Evolutionary conservation across 768 basidiomycete species (phyloP), one percentile per base, ranked within the genome.

Genomic region (Pleurotus tuber-regium): DNA sequence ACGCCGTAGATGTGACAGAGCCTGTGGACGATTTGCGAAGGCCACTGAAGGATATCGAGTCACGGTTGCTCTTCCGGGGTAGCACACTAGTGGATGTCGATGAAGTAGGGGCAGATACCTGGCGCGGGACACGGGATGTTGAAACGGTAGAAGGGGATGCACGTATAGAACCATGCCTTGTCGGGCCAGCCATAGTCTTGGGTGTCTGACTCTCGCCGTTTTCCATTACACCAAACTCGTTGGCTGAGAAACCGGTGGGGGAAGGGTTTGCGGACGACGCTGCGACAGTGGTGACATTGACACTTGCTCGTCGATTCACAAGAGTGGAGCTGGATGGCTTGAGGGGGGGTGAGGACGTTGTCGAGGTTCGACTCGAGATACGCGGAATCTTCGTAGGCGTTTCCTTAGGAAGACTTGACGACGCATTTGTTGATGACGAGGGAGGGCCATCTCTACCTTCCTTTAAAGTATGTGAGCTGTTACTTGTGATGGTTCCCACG

Each of bases 381-480:
- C 92, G 88, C 41, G 92, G 92, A 60, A 94, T 95, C 72, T 92
- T 94, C 16, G 92, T 95, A 2, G 92, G 92, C 0, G 92, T 92
- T 63, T 92, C 91, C 68, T 92, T 92, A 4, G 79, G 65, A 51
- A 84, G 67, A 8, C 73, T 70, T 24, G 77, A 72, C 2, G 73
- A 60, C 12, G 80, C 72, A 57, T 84, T 86, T 51, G 79, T 64
- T 9, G 78, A 73, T n/a, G 76, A 74, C 8, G 80, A 79, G 7
- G 75, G 77, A 12, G 70, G 76, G 51, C 86, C 86, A 58, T 77
- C 81, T 8, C 66, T 60, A 26, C 29, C 47, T 21, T 86, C 85
- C 61, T 81, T 84, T 26, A 70, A 60, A 24, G 66, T 73, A 56
- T 76, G 76, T 40, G 71, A 68, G 50, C 67, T 70, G 47, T 74